Percentiles rank a stretch among this genome's conserved stretches.
Evolutionary conservation across 345 rosid species (phyloP).

Genomic region (Rhodamnia rubescens): DNA sequence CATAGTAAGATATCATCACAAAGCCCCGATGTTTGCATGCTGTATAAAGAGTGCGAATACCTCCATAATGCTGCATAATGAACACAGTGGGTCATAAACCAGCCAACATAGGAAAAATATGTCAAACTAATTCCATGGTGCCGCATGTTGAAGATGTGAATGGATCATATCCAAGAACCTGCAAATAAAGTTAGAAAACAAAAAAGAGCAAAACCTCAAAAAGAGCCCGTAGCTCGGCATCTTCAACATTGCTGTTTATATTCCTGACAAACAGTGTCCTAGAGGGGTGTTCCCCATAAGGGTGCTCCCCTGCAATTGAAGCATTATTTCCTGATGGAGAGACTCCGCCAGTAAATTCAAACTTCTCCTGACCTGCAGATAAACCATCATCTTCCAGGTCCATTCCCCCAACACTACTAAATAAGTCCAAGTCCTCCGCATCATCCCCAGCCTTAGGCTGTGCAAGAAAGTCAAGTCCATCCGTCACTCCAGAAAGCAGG

Average conservation of each 20-base stretch:
- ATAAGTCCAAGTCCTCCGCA: slow-evolving; percentile 53
- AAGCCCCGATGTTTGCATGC: slow-evolving; percentile 46
- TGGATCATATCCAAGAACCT: not conserved
- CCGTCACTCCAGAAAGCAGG: slow-evolving; percentile 45
- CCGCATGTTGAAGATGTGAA: not conserved
- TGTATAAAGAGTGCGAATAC: slow-evolving; percentile 30
- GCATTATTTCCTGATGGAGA: slow-evolving; percentile 9
- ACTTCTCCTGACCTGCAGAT: slow-evolving; percentile 9
- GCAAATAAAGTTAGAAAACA: not conserved
- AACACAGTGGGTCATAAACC: not conserved
- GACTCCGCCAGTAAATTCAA: slow-evolving; percentile 17
- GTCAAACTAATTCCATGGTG: not conserved
- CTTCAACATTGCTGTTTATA: slow-evolving; percentile 39
- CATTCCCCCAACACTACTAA: slow-evolving; percentile 62
- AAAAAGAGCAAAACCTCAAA: slow-evolving; percentile 32
- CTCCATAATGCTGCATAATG: slow-evolving; percentile 36
- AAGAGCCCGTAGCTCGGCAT: slow-evolving; percentile 39
- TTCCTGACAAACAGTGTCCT: slow-evolving; percentile 52
- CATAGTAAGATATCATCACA: slow-evolving; percentile 46
- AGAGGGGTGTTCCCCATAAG: slow-evolving; percentile 32
- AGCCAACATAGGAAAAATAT: not conserved
- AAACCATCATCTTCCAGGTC: slow-evolving; percentile 43
- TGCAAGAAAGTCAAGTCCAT: slow-evolving; percentile 16
- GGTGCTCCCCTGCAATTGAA: slow-evolving; percentile 25
- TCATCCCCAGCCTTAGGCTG: slow-evolving; percentile 24